Conservation (phyloP, 2,329 filamentous ascomycete species). For the Penicillium freii region DNA sequence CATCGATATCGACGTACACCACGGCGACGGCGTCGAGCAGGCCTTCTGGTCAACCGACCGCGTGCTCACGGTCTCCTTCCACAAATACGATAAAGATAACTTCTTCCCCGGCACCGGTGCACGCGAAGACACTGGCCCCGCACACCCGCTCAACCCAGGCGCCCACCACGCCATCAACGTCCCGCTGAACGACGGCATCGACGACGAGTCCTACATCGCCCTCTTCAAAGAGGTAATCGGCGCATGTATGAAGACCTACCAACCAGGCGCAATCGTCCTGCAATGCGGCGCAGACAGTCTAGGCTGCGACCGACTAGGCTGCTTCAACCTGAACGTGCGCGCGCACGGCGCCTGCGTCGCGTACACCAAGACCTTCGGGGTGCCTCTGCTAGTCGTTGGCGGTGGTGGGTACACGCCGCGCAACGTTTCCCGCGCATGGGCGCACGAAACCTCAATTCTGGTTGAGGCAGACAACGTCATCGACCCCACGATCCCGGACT, state of each 20-base stretch:
- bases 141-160: conserved; percentile 78
- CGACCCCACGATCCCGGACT: conserved; percentile 68
- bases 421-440: conserved; percentile 95
- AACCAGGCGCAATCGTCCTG: conserved; percentile 85
- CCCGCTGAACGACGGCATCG: conserved; percentile 84
- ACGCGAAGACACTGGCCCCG: conserved; percentile 79
- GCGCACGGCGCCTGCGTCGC: conserved; percentile 89
- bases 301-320: conserved; percentile 86
- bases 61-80: conserved; percentile 90
- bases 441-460: conserved; percentile 90
- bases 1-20: conserved; percentile 91
- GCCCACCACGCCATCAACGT: conserved; percentile 90
- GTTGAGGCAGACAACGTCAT: conserved; percentile 72
- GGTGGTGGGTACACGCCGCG: conserved; percentile 95
- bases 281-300: conserved; percentile 96
- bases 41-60: conserved; percentile 87
- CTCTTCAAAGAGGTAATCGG: conserved; percentile 82
- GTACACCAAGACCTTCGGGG: conserved; percentile 75
- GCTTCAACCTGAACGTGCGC: conserved; percentile 95
- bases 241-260: conserved; percentile 75
- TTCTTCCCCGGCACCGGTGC: conserved; percentile 94
- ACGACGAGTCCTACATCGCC: conserved; percentile 80
- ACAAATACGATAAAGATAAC: conserved; percentile 82
- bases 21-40: conserved; percentile 87
- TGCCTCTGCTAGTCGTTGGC: conserved; percentile 86